A percentile compares a stretch with the other conserved stretches of the same genome.
Conservation (phyloP, 345 rosid species). For the Excoecaria cochinchinensis region DNA sequence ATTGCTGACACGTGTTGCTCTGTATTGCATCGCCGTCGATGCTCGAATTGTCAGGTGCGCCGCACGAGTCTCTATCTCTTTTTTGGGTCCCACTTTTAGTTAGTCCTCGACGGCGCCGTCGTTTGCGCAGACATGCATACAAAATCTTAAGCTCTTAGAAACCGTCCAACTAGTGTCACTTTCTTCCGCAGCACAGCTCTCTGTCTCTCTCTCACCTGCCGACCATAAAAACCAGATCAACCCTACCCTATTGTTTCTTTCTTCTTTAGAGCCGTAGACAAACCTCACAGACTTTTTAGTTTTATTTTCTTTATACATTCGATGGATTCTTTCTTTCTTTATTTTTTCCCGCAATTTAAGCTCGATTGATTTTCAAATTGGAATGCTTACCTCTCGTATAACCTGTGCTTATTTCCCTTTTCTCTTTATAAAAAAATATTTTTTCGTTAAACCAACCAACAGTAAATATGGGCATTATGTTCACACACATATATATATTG, state of each 20-base stretch:
- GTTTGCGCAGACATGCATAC: constrained; percentile 15
- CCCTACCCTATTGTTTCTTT: constrained; percentile 28
- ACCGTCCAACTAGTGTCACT: constrained; percentile 17
- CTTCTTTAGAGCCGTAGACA: constrained; percentile 3
- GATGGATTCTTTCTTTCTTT: too few relatives aligned
- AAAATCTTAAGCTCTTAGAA: not conserved
- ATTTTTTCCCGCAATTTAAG: too few relatives aligned
- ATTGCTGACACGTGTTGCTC: constrained; percentile 30
- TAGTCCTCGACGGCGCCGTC: constrained; percentile 37
- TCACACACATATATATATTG: too few relatives aligned
- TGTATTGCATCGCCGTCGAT: constrained; percentile 6
- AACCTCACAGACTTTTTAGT: constrained; percentile 6
- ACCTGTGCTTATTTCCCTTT: too few relatives aligned
- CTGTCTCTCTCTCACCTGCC: constrained; percentile 25
- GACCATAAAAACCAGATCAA: constrained; percentile 34
- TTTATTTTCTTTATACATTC: too few relatives aligned
- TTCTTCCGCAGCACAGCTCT: constrained; percentile 7
- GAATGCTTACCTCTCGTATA: too few relatives aligned
- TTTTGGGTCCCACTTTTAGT: not conserved
- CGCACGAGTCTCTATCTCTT: constrained; percentile 22
- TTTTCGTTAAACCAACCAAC: too few relatives aligned
- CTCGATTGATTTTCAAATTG: too few relatives aligned
- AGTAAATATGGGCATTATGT: too few relatives aligned
- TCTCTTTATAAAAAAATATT: too few relatives aligned
- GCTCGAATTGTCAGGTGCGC: constrained; percentile 33